phyloP scores from a whole-genome alignment of 768 basidiomycete genomes.

The Brasilioporus rufonigricans region DNA sequence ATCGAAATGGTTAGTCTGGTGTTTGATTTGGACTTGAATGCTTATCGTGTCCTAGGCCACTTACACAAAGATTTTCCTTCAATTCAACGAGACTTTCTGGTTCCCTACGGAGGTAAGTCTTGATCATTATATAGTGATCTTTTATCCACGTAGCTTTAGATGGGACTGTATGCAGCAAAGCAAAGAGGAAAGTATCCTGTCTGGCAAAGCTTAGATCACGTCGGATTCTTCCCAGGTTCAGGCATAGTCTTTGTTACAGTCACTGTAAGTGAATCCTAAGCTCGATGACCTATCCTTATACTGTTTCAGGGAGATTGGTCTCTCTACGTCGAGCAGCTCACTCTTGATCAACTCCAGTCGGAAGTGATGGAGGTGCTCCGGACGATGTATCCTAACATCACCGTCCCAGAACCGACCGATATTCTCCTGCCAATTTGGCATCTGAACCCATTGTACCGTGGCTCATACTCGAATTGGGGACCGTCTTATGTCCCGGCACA shows the following conservation, averaged over 20 bases:
- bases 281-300: neutral
- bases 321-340: conserved; percentile 53
- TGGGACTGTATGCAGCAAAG: conserved; percentile 54
- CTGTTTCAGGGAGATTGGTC: conserved; percentile 55
- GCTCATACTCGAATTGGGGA: conserved; percentile 69
- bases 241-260: conserved; percentile 40
- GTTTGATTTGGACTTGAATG: neutral
- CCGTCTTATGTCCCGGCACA: conserved; percentile 54
- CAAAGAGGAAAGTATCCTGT: conserved; percentile 63
- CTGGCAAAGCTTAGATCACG: conserved; percentile 64
- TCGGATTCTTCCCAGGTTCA: conserved; percentile 58
- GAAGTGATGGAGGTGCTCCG: conserved; percentile 59
- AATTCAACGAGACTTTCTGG: conserved; percentile 63
- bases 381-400: conserved; percentile 54
- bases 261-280: conserved; percentile 17
- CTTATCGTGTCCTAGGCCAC: conserved; percentile 38
- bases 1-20: conserved; percentile 50
- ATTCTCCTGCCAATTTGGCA: conserved; percentile 59
- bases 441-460: conserved; percentile 40
- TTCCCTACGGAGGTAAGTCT: conserved; percentile 43
- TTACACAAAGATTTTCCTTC: conserved; percentile 68
- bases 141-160: conserved; percentile 11
- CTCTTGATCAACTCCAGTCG: conserved; percentile 42
- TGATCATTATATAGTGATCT: too few species aligned
- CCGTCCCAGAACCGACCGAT: conserved; percentile 53